Conservation (phyloP, 345 rosid genomes). For the Heritiera fomes region DNA sequence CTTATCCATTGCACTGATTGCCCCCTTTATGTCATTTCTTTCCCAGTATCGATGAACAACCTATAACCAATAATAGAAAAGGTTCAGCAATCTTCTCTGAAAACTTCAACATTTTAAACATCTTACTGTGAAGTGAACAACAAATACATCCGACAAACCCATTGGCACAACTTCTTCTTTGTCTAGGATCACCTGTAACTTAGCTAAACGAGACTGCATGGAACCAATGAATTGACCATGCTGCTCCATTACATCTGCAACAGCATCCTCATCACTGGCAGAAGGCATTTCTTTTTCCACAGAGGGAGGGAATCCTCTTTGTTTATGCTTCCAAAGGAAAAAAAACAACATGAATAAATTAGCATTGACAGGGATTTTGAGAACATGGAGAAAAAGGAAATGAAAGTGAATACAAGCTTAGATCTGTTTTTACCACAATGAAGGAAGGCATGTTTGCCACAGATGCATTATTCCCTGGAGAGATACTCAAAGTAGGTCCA, state of each 20-base stretch:
- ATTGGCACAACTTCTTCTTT: constrained; percentile 26
- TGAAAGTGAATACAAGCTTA: neutral
- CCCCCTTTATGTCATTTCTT: constrained; percentile 82
- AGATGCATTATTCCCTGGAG: constrained; percentile 44
- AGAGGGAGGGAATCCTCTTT: constrained; percentile 57
- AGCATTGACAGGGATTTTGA: constrained; percentile 3
- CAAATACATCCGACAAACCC: neutral
- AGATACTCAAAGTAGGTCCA: constrained; percentile 45
- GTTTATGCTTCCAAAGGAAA: constrained; percentile 40
- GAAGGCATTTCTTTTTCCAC: constrained; percentile 58
- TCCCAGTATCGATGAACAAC: constrained; percentile 87
- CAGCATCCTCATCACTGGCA: constrained; percentile 68
- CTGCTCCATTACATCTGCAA: constrained; percentile 66
- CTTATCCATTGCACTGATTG: constrained; percentile 75
- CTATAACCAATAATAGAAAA: constrained; percentile 44
- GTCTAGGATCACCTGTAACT: constrained; percentile 71
- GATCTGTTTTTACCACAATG: constrained; percentile 45
- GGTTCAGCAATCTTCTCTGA: constrained; percentile 27
- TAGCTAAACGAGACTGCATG: constrained; percentile 88
- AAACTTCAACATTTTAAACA: neutral
- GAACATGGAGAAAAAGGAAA: neutral
- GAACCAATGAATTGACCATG: constrained; percentile 87
- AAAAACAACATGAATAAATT: constrained; percentile 19
- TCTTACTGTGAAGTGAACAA: neutral
- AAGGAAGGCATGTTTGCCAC: constrained; percentile 45